Conservation (phyloP, 2,329 filamentous ascomycete species). For the Alternaria sp. region DNA sequence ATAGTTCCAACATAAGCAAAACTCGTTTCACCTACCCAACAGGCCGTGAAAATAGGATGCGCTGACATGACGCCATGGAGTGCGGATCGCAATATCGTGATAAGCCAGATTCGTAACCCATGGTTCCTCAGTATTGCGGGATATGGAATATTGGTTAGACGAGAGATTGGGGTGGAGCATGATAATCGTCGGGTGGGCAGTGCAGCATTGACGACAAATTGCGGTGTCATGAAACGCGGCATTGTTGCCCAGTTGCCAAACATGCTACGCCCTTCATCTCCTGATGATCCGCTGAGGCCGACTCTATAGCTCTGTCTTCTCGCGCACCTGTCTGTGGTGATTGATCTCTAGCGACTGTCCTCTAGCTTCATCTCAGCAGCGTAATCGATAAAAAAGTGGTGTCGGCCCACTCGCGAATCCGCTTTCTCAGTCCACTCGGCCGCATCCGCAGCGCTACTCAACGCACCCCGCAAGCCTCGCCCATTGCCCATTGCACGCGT, state of each 20-base stretch:
- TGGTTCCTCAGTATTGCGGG: neutral
- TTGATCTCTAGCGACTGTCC: neutral
- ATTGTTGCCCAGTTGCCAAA: slow-evolving; percentile 18
- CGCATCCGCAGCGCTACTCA: slow-evolving; percentile 25
- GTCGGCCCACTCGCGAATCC: slow-evolving; percentile 20
- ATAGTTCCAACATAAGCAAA: neutral
- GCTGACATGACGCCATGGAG: neutral
- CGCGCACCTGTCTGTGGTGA: neutral
- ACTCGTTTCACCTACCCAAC: neutral
- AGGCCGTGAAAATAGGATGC: neutral
- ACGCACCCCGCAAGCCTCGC: slow-evolving; percentile 35
- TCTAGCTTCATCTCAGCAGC: slow-evolving; percentile 9
- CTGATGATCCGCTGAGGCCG: slow-evolving; percentile 10
- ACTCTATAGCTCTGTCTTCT: slow-evolving; percentile 1
- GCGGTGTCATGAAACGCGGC: slow-evolving; percentile 32
- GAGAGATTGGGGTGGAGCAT: slow-evolving; percentile 13
- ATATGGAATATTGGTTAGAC: neutral
- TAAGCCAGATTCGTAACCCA: neutral
- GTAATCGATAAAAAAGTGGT: slow-evolving; percentile 29
- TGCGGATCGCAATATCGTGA: slow-evolving; percentile 3
- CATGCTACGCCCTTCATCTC: slow-evolving; percentile 22
- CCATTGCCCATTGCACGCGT: slow-evolving; percentile 24
- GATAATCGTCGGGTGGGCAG: slow-evolving; percentile 13
- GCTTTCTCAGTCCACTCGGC: slow-evolving; percentile 5
- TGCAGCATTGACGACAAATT: slow-evolving; percentile 26